Percentiles rank a stretch among this genome's conserved stretches.
phyloP scores from a whole-genome alignment of 257 asterid genomes.

The Lantana camara region DNA sequence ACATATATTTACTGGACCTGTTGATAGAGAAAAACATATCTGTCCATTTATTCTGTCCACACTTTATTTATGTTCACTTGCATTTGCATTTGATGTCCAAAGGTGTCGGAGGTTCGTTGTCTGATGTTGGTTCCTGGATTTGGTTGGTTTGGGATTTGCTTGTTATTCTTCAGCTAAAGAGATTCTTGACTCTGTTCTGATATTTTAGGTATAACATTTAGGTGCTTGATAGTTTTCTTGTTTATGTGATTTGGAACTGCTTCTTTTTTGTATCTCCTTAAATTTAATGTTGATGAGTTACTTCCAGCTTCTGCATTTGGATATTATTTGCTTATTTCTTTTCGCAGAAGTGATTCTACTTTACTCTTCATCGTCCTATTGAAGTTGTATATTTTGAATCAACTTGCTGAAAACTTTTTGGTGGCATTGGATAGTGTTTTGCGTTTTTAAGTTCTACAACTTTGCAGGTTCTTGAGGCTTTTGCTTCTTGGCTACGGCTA shows the following conservation, averaged over 20 bases:
- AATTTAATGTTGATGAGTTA: constrained; percentile 13
- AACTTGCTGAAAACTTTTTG: constrained; percentile 18
- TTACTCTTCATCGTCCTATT: constrained; percentile 13
- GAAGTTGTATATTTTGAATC: background rate
- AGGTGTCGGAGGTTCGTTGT: background rate
- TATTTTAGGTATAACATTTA: constrained; percentile 8
- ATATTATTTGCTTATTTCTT: constrained; percentile 8
- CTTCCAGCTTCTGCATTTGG: constrained; percentile 25
- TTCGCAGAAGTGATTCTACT: background rate
- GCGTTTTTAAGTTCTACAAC: constrained; percentile 34
- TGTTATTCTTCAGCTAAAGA: constrained; percentile 14
- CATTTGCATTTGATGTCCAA: constrained; percentile 11
- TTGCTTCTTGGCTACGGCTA: constrained; percentile 98
- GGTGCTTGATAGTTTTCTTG: constrained; percentile 6
- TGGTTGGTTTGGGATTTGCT: constrained; percentile 8
- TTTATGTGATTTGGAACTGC: constrained; percentile 18
- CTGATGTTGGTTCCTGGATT: constrained; percentile 14
- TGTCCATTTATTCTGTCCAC: constrained; percentile 14
- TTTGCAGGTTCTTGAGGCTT: constrained; percentile 93
- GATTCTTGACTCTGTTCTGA: background rate
- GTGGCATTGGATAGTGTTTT: constrained; percentile 22
- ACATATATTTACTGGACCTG: constrained; percentile 10
- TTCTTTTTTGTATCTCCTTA: constrained; percentile 8
- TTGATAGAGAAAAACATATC: background rate
- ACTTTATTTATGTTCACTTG: constrained; percentile 13